Conservation (phyloP, 306 rosid genomes). For the Prosopis cineraria region DNA sequence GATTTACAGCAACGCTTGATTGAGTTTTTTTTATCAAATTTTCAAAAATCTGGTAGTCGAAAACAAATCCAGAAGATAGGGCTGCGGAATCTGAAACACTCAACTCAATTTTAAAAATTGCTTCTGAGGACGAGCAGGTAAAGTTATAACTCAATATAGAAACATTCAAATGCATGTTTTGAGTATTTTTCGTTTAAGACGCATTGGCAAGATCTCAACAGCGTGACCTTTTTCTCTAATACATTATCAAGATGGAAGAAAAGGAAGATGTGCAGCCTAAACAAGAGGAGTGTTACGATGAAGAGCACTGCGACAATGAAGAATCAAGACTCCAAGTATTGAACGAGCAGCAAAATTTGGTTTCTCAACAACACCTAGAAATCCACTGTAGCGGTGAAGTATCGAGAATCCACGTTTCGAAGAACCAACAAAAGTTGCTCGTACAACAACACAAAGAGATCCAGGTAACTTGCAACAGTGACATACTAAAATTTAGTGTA, state of each 20-base stretch:
- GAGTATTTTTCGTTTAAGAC: neutral
- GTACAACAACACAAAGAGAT: conserved; percentile 58
- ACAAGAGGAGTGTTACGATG: conserved; percentile 32
- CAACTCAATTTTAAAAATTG: conserved; percentile 37
- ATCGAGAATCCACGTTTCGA: conserved; percentile 17
- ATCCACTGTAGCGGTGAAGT: conserved; percentile 31
- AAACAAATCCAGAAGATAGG: conserved; percentile 48
- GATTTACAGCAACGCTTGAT: neutral
- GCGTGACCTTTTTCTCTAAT: neutral
- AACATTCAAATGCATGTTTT: neutral
- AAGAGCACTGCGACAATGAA: conserved; percentile 26
- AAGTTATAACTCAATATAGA: conserved; percentile 25
- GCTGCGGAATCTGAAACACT: conserved; percentile 28
- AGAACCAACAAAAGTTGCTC: conserved; percentile 52
- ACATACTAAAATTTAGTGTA: neutral
- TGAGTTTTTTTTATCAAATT: conserved; percentile 22
- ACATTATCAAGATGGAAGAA: conserved; percentile 59
- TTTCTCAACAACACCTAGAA: conserved; percentile 20
- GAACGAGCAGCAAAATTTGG: conserved; percentile 58
- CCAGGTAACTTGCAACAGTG: conserved; percentile 51
- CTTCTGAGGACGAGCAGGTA: conserved; percentile 59
- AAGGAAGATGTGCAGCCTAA: conserved; percentile 35
- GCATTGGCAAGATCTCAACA: conserved; percentile 2
- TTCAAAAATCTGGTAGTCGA: conserved; percentile 46
- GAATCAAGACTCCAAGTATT: conserved; percentile 16